A percentile compares a stretch with the other conserved stretches of the same genome.
Evolutionary conservation across 768 basidiomycete genomes (phyloP).

Genomic region (Xerocomus spinulosus): DNA sequence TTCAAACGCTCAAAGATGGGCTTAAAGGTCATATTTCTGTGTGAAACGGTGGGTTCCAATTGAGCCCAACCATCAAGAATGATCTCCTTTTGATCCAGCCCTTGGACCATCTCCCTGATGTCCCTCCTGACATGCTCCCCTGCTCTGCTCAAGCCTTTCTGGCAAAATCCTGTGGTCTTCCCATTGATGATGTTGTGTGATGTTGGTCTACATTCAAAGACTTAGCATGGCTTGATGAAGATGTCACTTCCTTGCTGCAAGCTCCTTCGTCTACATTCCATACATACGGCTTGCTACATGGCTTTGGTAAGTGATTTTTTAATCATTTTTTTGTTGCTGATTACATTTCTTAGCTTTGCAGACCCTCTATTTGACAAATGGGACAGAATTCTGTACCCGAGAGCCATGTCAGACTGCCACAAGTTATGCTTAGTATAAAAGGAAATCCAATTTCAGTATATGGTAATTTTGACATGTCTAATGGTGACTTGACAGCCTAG

Average conservation of each 20-base stretch:
- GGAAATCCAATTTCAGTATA: no score
- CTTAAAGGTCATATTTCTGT: no score
- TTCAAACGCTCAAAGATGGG: no score
- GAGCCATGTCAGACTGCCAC: no score
- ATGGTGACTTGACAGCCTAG: no score
- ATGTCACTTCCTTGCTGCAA: neutral
- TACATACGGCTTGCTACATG: neutral
- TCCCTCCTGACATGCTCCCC: neutral
- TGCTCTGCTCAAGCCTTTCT: neutral
- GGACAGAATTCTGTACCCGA: no score
- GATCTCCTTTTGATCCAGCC: constrained; percentile 4
- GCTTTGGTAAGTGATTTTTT: neutral
- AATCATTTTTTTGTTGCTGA: no score
- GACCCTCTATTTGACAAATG: no score
- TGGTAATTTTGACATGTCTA: no score
- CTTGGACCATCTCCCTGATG: neutral
- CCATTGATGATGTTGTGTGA: neutral
- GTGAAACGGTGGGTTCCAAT: no score
- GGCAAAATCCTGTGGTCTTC: neutral
- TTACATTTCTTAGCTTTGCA: no score
- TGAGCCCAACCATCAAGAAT: constrained; percentile 1
- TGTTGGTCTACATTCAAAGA: constrained; percentile 3
- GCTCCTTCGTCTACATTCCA: neutral
- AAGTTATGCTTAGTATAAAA: no score
- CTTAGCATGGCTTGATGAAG: neutral